Evolutionary conservation across 441 rosid species (phyloP), one percentile per base, ranked within the genome.

Genomic region (Erodium trifolium): DNA sequence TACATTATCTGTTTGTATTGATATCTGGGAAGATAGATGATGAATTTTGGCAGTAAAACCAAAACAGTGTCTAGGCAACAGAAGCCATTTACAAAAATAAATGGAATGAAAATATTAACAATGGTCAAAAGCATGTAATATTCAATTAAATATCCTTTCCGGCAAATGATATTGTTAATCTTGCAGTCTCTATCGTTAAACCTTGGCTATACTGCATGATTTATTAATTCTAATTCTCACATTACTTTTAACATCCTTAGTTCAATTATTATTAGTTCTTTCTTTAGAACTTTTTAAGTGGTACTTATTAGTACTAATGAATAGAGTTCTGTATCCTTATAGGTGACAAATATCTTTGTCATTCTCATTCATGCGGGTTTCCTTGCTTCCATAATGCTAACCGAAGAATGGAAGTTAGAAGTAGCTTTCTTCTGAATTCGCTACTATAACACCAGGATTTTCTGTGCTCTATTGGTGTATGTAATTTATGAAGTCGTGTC

Each of bases 401-500:
- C 23, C 23, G 39, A 14, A 12, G 34, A 68, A 13, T 73, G 68
- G 43, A 51, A 63, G 35, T 27, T n/a, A 29, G 29, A 37, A 72
- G 53, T 19, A 68, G 23, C 16, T 11, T 57, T 34, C 55, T 27
- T 49, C 31, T 2, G 53, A 51, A 37, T 11, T 39, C 17, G 23
- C 17, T 8, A 57, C 63, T 57, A 11, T 57, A 18, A 16, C 16
- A 17, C 67, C 4, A 39, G n/a, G 9, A 13, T 23, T 14, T 8
- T 14, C 35, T 2, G 18, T 17, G 9, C 10, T 45, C 51, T 45
- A 9, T 45, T 45, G 51, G 39, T 35, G 4, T 35, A 35, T 35
- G 39, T 1, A 2, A 35, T 35, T 5, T 35, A 35, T 35, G 39
- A 35, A 1, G 35, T 34, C 3, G 39, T 5, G 6, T 35, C 2